Evolutionary conservation across 306 rosid genomes (phyloP), one percentile per base, ranked within the genome.

Genomic region (Prunus armeniaca): DNA sequence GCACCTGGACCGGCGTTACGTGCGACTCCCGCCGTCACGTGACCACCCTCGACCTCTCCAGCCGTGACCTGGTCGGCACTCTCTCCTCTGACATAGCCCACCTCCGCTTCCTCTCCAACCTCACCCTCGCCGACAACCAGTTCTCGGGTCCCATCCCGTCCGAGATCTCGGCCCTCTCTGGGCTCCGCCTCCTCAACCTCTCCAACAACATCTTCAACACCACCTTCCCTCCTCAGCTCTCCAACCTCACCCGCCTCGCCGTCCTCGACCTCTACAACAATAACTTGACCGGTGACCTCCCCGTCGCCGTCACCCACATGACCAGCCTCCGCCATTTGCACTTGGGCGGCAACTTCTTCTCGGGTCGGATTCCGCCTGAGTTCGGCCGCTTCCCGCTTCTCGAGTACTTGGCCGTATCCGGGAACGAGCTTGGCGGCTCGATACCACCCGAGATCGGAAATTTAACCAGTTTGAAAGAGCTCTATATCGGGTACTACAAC

Each of bases 361-460:
- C 77, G 22, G 98, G 98, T 19, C 74, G 66, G 87, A 93, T 93
- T 88, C 98, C 98, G 6, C 77, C 85, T 15, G 93, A 89, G 84
- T 90, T 86, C 28, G 97, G 97, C 43, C 51, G 24, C 2, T 92
- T 87, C 92, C 65, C 76, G 15, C 77, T 65, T 17, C 75, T 95
- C 9, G 87, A 92, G 82, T 95, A 95, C 54, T 76, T 95, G 30
- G 98, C 96, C 3, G 82, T 95, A 10, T 95, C 98, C 30, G 98
- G 98, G 3, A 95, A 95, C 74, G 97, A 84, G 72, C 89, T 95
- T 12, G 65, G 20, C 38, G 97, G 98, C 2, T 14, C 65, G 0
- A 89, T 95, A 20, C 98, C 98, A 5, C 86, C 88, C 41, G 93
- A 86, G 84, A 89, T 95, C 69, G 98, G 98, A 1, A 92, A 89